Percentiles rank a stretch among this genome's conserved stretches.
Conservation (phyloP, 441 rosid genomes). For the Jatropha multifida region DNA sequence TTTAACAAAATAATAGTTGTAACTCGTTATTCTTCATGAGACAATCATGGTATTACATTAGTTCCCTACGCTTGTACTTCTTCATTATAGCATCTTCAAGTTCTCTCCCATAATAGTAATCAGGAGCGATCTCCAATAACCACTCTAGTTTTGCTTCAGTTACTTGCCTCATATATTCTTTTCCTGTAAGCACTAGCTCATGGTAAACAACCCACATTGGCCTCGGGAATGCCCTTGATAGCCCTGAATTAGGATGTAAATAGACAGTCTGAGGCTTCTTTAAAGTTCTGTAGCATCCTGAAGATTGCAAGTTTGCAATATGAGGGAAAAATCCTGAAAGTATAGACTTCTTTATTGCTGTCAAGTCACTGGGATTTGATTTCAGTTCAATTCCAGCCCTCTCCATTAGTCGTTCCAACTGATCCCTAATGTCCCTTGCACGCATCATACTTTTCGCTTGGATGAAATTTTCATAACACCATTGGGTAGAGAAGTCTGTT, state of each 20-base stretch:
- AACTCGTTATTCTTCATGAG: too few relatives aligned
- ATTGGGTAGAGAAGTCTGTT: constrained; percentile 84
- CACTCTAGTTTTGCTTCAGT: constrained; percentile 78
- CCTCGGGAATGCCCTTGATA: constrained; percentile 45
- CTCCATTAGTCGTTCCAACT: constrained; percentile 70
- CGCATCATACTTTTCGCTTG: constrained; percentile 90
- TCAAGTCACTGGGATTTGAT: constrained; percentile 51
- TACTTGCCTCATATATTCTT: constrained; percentile 74
- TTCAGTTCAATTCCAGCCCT: constrained; percentile 65
- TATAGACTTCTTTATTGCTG: constrained; percentile 55
- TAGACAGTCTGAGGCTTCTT: constrained; percentile 68
- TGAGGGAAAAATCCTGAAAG: constrained; percentile 69
- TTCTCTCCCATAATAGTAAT: constrained; percentile 68
- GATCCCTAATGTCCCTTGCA: constrained; percentile 76
- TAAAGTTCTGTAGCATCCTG: constrained; percentile 64
- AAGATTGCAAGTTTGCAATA: constrained; percentile 63
- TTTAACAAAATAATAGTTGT: background rate
- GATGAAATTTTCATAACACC: constrained; percentile 97
- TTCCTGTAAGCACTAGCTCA: constrained; percentile 71
- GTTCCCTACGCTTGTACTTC: background rate
- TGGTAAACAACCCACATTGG: constrained; percentile 83
- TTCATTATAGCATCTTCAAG: constrained; percentile 44
- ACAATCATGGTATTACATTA: too few relatives aligned
- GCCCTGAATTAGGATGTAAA: constrained; percentile 73
- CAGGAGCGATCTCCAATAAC: constrained; percentile 82